phyloP scores from a whole-genome alignment of 1,284 basidiomycete genomes.

The Leccinum solheimii region DNA sequence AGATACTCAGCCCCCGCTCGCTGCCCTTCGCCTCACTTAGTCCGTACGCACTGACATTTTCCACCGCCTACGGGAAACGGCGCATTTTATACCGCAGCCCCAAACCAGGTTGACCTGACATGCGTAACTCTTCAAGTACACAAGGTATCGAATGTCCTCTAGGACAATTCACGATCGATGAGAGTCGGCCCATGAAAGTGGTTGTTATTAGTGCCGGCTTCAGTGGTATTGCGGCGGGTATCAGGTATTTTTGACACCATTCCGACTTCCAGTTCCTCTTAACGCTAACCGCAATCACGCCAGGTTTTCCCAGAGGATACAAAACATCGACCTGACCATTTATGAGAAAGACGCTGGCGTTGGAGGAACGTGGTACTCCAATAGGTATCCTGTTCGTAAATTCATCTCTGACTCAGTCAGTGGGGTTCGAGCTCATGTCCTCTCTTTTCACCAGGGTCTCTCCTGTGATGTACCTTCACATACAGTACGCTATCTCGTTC shows the following conservation, averaged over 20 bases:
- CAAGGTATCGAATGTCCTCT: not conserved
- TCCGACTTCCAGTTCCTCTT: not conserved
- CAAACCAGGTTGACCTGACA: not conserved
- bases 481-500: slow-evolving; percentile 36
- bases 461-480: slow-evolving; percentile 54
- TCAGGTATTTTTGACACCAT: slow-evolving; percentile 38
- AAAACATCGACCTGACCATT: slow-evolving; percentile 54
- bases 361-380: slow-evolving; percentile 58
- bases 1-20: not conserved
- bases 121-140: not conserved
- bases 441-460: not conserved
- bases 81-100: not conserved
- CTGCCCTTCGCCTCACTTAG: not conserved
- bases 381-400: slow-evolving; percentile 38
- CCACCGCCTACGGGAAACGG: not conserved
- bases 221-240: slow-evolving; percentile 43
- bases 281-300: not conserved
- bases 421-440: not conserved
- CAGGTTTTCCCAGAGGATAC: slow-evolving; percentile 55
- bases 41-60: not conserved
- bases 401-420: not conserved
- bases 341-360: slow-evolving; percentile 34
- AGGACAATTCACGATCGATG: slow-evolving; percentile 21
- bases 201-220: slow-evolving; percentile 21
- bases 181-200: slow-evolving; percentile 17